Percentiles rank a stretch among this genome's conserved stretches.
These are phyloP conservation scores for Monilinia aucupariae DNA, from an alignment of 2,329 filamentous ascomycete species.

Conservation along the genomic window DNA sequence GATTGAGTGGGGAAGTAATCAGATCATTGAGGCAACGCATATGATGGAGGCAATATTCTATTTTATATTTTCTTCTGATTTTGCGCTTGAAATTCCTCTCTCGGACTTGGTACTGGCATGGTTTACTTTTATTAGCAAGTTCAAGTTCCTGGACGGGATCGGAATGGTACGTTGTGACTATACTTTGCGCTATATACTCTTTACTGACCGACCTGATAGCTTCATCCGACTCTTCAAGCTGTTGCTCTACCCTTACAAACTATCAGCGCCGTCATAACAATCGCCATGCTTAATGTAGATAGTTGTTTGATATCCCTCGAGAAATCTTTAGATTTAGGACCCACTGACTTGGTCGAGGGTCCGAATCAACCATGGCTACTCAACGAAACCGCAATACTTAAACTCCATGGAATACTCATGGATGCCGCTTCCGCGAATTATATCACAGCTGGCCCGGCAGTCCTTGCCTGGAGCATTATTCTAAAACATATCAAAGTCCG, in stretches of 20 bases:
- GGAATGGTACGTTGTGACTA: constrained; percentile 40
- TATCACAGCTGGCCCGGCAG: constrained; percentile 63
- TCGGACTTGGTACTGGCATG: constrained; percentile 59
- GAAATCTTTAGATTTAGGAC: constrained; percentile 36
- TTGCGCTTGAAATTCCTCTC: constrained; percentile 45
- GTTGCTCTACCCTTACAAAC: constrained; percentile 62
- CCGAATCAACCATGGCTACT: constrained; percentile 57
- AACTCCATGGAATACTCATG: constrained; percentile 67
- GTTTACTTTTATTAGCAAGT: constrained; percentile 62
- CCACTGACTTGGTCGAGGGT: constrained; percentile 25
- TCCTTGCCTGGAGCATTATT: constrained; percentile 78
- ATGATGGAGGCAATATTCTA: constrained; percentile 69
- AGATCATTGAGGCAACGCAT: constrained; percentile 67
- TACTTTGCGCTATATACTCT: constrained; percentile 5
- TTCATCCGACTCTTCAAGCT: constrained; percentile 27
- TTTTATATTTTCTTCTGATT: constrained; percentile 53
- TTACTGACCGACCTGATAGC: constrained; percentile 18
- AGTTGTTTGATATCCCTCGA: constrained; percentile 21
- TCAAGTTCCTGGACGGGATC: constrained; percentile 64
- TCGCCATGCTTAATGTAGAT: constrained; percentile 60
- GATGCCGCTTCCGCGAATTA: constrained; percentile 48
- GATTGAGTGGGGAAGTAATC: constrained; percentile 54
- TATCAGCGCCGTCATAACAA: constrained; percentile 63
- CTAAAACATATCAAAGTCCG: constrained; percentile 53
- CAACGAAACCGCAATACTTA: constrained; percentile 62